A percentile compares a stretch with the other conserved stretches of the same genome.
phyloP scores from a whole-genome alignment of 2,329 filamentous ascomycete species.

The Aspergillus awamori region DNA sequence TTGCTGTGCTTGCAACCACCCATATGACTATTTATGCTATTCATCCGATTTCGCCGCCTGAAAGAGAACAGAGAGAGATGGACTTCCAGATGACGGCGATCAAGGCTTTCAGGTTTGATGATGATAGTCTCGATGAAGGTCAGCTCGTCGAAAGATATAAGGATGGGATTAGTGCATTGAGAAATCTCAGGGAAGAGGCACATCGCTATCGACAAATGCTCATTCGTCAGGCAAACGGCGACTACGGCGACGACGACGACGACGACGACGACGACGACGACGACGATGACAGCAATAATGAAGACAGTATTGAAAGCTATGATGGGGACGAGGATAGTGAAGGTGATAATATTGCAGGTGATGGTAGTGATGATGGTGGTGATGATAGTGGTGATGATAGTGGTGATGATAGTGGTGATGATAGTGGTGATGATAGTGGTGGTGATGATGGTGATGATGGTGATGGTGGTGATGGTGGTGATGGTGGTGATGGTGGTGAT shows the following conservation, averaged over 20 bases:
- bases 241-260: background rate
- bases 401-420: too few species aligned
- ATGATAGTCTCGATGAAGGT: background rate
- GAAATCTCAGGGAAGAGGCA: background rate
- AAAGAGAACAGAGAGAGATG: background rate
- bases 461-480: background rate
- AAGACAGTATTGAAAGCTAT: too few species aligned
- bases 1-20: background rate
- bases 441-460: background rate
- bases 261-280: too few species aligned
- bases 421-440: too few species aligned
- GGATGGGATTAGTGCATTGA: background rate
- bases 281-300: too few species aligned
- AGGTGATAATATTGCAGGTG: background rate
- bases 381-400: too few species aligned
- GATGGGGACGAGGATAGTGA: too few species aligned
- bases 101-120: background rate
- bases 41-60: background rate
- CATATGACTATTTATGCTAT: background rate
- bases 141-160: too few species aligned
- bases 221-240: background rate
- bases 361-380: background rate
- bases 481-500: too few species aligned
- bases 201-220: background rate
- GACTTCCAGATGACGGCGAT: background rate